These are phyloP conservation scores for Candida ficus DNA, from an alignment of 805 yeast species.

Conservation along the genomic window DNA sequence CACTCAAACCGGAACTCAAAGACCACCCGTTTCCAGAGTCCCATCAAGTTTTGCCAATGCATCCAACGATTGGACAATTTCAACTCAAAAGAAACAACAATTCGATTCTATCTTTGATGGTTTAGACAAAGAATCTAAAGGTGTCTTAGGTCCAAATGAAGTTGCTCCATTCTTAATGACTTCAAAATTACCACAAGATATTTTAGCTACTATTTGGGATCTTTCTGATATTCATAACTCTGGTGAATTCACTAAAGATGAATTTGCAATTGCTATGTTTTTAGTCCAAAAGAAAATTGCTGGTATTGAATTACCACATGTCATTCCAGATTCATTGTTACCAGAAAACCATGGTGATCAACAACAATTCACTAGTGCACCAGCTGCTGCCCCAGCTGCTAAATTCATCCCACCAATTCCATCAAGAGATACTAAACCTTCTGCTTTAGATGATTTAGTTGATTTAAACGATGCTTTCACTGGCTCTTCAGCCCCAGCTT, in stretches of 20 bases:
- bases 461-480: conserved; percentile 53
- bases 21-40: conserved; percentile 28
- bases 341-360: conserved; percentile 19
- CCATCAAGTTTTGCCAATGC: conserved; percentile 34
- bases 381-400: background rate
- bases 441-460: conserved; percentile 63
- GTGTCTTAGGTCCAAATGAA: conserved; percentile 66
- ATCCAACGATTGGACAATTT: conserved; percentile 58
- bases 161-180: conserved; percentile 87
- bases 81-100: conserved; percentile 66
- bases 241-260: conserved; percentile 73
- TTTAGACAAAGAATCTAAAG: conserved; percentile 61
- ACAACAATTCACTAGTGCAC: conserved; percentile 10
- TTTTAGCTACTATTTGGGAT: conserved; percentile 91
- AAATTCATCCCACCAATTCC: conserved; percentile 27
- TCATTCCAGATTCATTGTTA: conserved; percentile 63
- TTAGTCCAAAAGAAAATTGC: conserved; percentile 79
- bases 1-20: conserved; percentile 16
- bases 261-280: conserved; percentile 91
- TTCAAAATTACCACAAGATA: conserved; percentile 79
- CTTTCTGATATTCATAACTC: conserved; percentile 83
- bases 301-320: conserved; percentile 73
- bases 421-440: conserved; percentile 36
- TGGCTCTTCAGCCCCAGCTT: conserved; percentile 31
- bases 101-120: conserved; percentile 76